A percentile compares a stretch with the other conserved stretches of the same genome.
phyloP scores from a whole-genome alignment of 805 yeast species.

The Metschnikowia cerradonensis region DNA sequence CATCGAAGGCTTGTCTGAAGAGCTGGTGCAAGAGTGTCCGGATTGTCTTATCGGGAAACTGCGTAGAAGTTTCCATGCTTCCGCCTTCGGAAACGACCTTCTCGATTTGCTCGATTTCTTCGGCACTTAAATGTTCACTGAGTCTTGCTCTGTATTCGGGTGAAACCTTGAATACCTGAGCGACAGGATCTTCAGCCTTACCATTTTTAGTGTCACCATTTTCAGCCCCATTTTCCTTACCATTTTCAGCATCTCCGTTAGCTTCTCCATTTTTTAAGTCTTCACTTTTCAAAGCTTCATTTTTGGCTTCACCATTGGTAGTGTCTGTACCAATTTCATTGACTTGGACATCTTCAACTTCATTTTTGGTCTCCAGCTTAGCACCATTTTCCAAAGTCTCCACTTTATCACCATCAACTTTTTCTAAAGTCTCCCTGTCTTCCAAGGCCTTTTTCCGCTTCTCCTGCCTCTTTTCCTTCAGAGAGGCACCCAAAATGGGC shows the following conservation, averaged over 20 bases:
- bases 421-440: neutral
- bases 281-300: no score
- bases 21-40: slow-evolving; percentile 79
- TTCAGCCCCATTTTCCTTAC: no score
- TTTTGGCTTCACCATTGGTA: no score
- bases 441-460: slow-evolving; percentile 23
- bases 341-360: no score
- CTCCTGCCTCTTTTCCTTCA: slow-evolving; percentile 46
- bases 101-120: slow-evolving; percentile 54
- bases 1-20: slow-evolving; percentile 67
- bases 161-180: no score
- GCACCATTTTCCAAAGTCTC: slow-evolving; percentile 21
- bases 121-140: slow-evolving; percentile 53
- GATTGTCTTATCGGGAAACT: slow-evolving; percentile 61
- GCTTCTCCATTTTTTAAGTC: no score
- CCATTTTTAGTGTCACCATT: no score
- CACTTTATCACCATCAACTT: no score
- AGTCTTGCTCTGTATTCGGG: slow-evolving; percentile 44
- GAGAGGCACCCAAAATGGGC: slow-evolving; percentile 41
- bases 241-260: no score
- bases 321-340: no score
- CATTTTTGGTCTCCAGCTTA: neutral
- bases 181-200: no score
- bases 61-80: slow-evolving; percentile 52
- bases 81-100: slow-evolving; percentile 52